Base-by-base conservation (phyloP, 2,329 filamentous ascomycete genomes). In the Curvularia eragrostidis region DNA sequence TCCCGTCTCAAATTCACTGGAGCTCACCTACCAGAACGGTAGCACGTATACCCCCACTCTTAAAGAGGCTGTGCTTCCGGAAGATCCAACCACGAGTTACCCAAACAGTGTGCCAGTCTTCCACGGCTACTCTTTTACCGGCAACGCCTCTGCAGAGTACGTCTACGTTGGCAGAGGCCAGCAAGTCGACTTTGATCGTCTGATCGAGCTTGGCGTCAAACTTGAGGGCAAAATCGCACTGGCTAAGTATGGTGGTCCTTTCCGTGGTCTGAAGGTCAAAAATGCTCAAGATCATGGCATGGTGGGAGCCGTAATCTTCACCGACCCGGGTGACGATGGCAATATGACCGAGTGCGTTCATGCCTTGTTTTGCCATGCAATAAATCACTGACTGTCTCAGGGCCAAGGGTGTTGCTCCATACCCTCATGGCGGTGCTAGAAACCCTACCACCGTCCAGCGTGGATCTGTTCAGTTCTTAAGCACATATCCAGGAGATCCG, bases 401-500 rank as follows among this genome's bases (percentile, higher is more conserved):
- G 12, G 77, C 74, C 9, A 82, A 82, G 44, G 81, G 81, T 32
- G 75, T 77, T 56, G 69, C 71, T 23, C 70, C 80, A 3, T 82
- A 82, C 65, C 75, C 75, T 3, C 54, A 74, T 52, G 74, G 81
- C 1, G 77, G 76, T 18, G 80, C 80, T 15, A 71, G 80, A 19
- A 79, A 82, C 52, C 80, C 81, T 5, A 75, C 78, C 1, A 72
- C 72, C 15, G 78, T 82, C 1, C 81, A 83, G 60, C 71, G 80
- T 59, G 81, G 81, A 36, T 78, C 73, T 32, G 80, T 82, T 3
- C 74, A 79, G 50, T 96, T 91, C 69, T 77, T 97, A 59, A 64
- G 83, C 79, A 52, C 86, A 82, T 59, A 89, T 41, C 74, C 75
- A 6, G 75, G 75, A 19, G 75, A 78, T 42, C 75, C 75, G 2